Base-by-base conservation (phyloP, 2,329 filamentous ascomycete genomes). In the Blumeriella jaapii region DNA sequence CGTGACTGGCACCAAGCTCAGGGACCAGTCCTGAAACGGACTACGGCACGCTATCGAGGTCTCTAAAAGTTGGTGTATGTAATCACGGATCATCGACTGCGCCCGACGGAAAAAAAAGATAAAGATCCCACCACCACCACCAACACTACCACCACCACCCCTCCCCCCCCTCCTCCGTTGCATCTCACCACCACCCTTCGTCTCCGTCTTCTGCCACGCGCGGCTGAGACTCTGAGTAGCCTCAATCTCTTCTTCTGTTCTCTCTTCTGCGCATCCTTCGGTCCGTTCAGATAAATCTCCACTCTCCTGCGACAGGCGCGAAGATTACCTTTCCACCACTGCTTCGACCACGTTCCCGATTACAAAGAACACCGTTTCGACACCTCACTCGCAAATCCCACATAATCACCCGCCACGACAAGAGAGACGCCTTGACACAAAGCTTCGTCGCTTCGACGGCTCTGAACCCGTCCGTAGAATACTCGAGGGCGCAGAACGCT, bases 181-280 rank as follows among this genome's bases (percentile, higher is more conserved):
- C 31, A 16, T 12, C 38, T 31, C 35, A 34, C 32, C 28, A 31
- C 26, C 26, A 27, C 31, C 37, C 34, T 38, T 35, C 38, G 24
- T 38, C 28, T 30, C 29, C 35, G 30, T 38, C 47, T 50, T 47
- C 42, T 53, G 52, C 53, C 52, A 55, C 53, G 36, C 46, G 52
- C 54, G 53, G 54, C 53, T 44, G 44, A 45, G 52, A 51, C 46
- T 42, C 36, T 17, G 31, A 40, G 40, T 9, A 25, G 23, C 38
- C 34, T 38, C 35, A 22, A 35, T 33, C 36, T 25, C n/a, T n/a
- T n/a, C n/a, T n/a, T n/a, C n/a, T n/a, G n/a, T n/a, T n/a, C n/a
- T n/a, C n/a, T n/a, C 23, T 38, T 41, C 36, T 31, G 31, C 25
- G 25, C 17, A 19, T 12, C 28, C 18, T 42, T 49, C 47, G 50